Base-by-base conservation (phyloP, 306 rosid genomes). In the Cicer pinnatifidum region DNA sequence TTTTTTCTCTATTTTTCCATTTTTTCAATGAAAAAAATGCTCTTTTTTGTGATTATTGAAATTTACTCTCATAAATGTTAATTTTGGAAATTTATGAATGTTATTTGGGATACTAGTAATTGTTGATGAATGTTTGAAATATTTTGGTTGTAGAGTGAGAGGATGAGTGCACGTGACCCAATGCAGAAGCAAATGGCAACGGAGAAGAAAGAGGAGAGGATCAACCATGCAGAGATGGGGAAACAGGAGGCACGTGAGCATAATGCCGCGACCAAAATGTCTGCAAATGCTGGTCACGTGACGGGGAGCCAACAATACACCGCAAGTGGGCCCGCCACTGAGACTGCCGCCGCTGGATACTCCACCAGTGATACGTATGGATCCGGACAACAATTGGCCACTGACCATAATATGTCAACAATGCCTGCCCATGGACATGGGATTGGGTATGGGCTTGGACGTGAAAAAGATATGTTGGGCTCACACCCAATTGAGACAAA, bases 151-250 rank as follows among this genome's bases (percentile, higher is more conserved):
- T 11, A 59, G 96, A 54, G 28, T 77, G 97, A 93, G 72, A 84
- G 11, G 43, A 78, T 81, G 76, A 68, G 16, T 63, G 84, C 91
- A n/a, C 71, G 51, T 6, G 85, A 84, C n/a, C 84, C 90, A 7
- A 0, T 67, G 52, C 73, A 87, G 39, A 86, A 84, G 81, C 87
- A 87, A 51, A 84, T 84, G 69, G 92, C 92, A 0, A 77, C 84
- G 0, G 63, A 76, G 6, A 87, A 72, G 80, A 89, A 88, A 54
- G 79, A 83, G 1, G 81, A 53, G 48, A 85, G 44, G 72, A 77
- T 81, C 15, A 33, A 47, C 0, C 82, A 83, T 8, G 97, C 94
- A 0, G 91, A 89, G 88, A 68, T 77, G 12, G 64, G 84, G 10
- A 91, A 93, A 63, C 84, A 20, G 11, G 82, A 63, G 77, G 96